phyloP scores from a whole-genome alignment of 352 stramenopile species.

The Phytophthora sojae region DNA sequence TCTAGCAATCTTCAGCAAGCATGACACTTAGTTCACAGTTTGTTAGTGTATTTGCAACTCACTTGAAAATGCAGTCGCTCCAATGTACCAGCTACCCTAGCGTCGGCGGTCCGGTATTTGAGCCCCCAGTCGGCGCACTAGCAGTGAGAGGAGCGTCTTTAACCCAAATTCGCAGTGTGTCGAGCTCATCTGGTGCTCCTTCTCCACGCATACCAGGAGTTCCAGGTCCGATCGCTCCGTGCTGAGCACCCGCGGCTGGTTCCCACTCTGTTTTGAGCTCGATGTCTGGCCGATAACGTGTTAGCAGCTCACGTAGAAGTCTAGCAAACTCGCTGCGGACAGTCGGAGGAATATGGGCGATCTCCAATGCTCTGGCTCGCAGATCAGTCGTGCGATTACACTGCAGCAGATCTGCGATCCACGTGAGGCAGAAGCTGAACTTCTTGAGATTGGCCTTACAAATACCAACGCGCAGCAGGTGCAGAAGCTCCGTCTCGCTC shows the following conservation, averaged over 20 bases:
- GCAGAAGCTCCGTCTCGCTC: constrained; percentile 62
- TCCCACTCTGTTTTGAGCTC: constrained; percentile 80
- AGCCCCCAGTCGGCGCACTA: constrained; percentile 5
- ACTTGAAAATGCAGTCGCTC: constrained; percentile 2
- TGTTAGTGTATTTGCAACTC: constrained; percentile 27
- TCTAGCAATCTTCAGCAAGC: not conserved
- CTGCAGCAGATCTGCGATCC: constrained; percentile 77
- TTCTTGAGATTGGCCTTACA: constrained; percentile 87
- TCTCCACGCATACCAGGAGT: constrained; percentile 25
- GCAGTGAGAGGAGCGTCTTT: constrained; percentile 48
- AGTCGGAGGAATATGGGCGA: constrained; percentile 72
- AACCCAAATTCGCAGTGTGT: constrained; percentile 78
- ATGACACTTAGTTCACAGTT: constrained; percentile 13
- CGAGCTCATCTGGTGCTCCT: constrained; percentile 46
- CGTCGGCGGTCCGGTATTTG: constrained; percentile 18
- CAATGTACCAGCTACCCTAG: constrained; percentile 23
- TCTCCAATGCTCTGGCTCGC: constrained; percentile 71
- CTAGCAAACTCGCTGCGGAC: constrained; percentile 76
- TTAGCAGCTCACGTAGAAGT: constrained; percentile 63
- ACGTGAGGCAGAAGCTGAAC: constrained; percentile 84
- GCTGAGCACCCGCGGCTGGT: constrained; percentile 44
- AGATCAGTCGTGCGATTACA: constrained; percentile 71
- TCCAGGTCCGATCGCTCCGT: constrained; percentile 22
- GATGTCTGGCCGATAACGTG: constrained; percentile 67
- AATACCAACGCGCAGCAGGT: constrained; percentile 72